Evolutionary conservation across 2,329 filamentous ascomycete species (phyloP).

Genomic region (Cadophora sp.): DNA sequence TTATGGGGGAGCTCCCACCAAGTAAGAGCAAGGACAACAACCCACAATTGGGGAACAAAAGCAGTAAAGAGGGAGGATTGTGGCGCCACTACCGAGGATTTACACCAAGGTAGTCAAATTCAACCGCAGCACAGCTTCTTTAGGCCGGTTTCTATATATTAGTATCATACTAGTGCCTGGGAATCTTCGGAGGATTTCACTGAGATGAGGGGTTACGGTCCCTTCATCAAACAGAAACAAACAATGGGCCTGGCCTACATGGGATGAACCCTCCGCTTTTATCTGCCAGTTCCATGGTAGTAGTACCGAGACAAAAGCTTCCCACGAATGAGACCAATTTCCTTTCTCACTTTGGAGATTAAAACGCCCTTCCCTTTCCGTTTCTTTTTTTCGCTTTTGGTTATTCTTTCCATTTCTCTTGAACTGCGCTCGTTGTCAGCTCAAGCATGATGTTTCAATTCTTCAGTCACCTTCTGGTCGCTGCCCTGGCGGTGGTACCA

Average conservation of each 20-base stretch:
- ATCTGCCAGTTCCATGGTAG: background rate
- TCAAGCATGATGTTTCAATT: constrained; percentile 22
- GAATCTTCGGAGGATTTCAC: background rate
- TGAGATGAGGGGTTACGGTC: too few relatives aligned
- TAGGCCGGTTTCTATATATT: too few relatives aligned
- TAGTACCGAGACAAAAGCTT: background rate
- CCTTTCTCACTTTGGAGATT: background rate
- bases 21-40: too few relatives aligned
- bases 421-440: background rate
- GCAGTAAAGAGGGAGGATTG: too few relatives aligned
- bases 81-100: background rate
- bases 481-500: constrained; percentile 18
- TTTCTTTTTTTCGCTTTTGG: background rate
- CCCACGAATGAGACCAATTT: constrained; percentile 8
- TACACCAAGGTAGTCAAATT: background rate
- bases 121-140: too few relatives aligned
- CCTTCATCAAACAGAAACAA: background rate
- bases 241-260: background rate
- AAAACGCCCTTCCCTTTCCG: background rate
- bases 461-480: constrained; percentile 18
- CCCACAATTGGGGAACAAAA: too few relatives aligned
- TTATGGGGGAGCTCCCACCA: too few relatives aligned
- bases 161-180: background rate
- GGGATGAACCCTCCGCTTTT: background rate
- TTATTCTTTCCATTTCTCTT: background rate